A percentile compares a stretch with the other conserved stretches of the same genome.
These are phyloP conservation scores for Raffaelea albimanens DNA, from an alignment of 2,329 filamentous ascomycete species.

Conservation along the genomic window DNA sequence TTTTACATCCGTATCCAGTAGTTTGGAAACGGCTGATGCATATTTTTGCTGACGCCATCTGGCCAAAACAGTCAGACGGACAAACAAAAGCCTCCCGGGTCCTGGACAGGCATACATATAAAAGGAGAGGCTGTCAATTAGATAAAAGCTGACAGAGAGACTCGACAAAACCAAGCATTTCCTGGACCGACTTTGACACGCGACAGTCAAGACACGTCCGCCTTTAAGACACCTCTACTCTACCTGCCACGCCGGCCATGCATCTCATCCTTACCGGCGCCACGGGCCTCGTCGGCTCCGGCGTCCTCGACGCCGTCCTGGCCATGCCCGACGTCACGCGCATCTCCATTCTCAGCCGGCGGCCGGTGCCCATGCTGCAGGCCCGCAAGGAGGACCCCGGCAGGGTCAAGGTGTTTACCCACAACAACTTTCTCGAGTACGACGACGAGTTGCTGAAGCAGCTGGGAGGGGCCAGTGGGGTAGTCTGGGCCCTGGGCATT, in stretches of 20 bases:
- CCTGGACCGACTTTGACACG: too few relatives aligned
- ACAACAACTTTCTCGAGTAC: constrained; percentile 58
- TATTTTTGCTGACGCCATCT: too few relatives aligned
- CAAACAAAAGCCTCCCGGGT: too few relatives aligned
- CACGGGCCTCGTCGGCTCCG: constrained; percentile 56
- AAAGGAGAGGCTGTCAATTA: too few relatives aligned
- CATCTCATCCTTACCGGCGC: constrained; percentile 61
- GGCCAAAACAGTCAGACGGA: too few relatives aligned
- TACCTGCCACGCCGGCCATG: constrained; percentile 30
- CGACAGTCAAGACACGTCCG: too few relatives aligned
- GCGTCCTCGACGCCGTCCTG: constrained; percentile 53
- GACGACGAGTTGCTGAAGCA: constrained; percentile 44
- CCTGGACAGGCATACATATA: too few relatives aligned
- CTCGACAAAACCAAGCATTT: too few relatives aligned
- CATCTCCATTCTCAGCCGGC: constrained; percentile 58
- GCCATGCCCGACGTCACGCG: constrained; percentile 45
- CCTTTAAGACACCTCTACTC: too few relatives aligned
- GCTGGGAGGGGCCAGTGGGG: constrained; percentile 55
- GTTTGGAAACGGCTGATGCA: too few relatives aligned
- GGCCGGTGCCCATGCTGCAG: constrained; percentile 54
- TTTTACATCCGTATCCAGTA: too few relatives aligned
- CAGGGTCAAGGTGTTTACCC: constrained; percentile 51
- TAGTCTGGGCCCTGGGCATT: constrained; percentile 66
- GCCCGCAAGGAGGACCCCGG: constrained; percentile 19
- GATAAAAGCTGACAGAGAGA: too few relatives aligned